Evolutionary conservation across 805 yeast genomes (phyloP).

Genomic region (Cyberlindnera samutprakarnensis): DNA sequence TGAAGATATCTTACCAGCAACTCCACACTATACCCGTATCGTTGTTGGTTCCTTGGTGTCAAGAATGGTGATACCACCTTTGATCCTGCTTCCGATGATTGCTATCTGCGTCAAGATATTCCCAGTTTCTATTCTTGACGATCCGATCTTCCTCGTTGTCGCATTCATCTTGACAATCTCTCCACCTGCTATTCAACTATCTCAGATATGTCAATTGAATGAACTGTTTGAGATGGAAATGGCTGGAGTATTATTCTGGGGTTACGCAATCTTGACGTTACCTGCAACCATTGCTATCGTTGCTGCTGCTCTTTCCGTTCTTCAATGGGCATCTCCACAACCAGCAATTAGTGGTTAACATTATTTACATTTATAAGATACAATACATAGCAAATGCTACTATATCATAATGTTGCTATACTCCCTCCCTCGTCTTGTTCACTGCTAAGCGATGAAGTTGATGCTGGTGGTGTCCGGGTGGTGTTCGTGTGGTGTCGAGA

Average conservation of each 20-base stretch:
- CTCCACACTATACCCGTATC: constrained; percentile 53
- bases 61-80: constrained; percentile 72
- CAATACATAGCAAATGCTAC: too few species aligned
- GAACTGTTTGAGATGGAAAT: constrained; percentile 72
- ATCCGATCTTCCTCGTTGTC: constrained; percentile 73
- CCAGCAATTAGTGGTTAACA: too few species aligned
- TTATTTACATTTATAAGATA: too few species aligned
- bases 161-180: constrained; percentile 68
- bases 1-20: constrained; percentile 56
- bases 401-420: too few species aligned
- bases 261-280: constrained; percentile 65
- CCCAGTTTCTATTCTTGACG: constrained; percentile 63
- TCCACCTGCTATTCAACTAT: constrained; percentile 79
- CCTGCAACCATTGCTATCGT: constrained; percentile 73
- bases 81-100: constrained; percentile 59
- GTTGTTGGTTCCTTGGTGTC: constrained; percentile 64
- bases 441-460: too few species aligned
- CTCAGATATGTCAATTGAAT: constrained; percentile 74
- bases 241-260: constrained; percentile 80
- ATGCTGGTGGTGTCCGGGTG: too few species aligned
- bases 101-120: constrained; percentile 56
- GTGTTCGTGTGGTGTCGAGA: too few species aligned
- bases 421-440: too few species aligned
- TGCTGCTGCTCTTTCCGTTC: constrained; percentile 48
- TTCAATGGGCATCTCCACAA: constrained; percentile 29